A percentile compares a stretch with the other conserved stretches of the same genome.
Conservation (phyloP, 768 basidiomycete species). For the Russula foetens region DNA sequence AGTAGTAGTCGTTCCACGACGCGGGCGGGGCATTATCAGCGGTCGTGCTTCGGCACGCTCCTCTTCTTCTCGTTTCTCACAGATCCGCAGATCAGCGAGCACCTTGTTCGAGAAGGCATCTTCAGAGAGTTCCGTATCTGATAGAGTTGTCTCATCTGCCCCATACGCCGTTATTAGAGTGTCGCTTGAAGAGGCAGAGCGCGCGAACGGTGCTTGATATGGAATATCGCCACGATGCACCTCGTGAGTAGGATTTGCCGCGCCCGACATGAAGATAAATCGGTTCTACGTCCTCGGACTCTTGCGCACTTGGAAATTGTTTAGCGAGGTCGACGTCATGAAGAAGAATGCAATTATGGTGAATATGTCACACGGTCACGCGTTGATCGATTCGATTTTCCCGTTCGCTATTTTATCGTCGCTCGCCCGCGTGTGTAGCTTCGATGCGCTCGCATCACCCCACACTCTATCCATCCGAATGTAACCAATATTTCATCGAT, state of each 20-base stretch:
- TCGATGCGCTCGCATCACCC: no score
- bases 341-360: no score
- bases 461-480: no score
- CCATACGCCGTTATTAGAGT: slow-evolving; percentile 42
- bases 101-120: slow-evolving; percentile 33
- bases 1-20: slow-evolving; percentile 24
- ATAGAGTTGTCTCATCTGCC: slow-evolving; percentile 36
- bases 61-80: slow-evolving; percentile 33
- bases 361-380: no score
- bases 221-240: slow-evolving; percentile 23
- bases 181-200: slow-evolving; percentile 39
- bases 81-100: slow-evolving; percentile 29
- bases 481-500: no score
- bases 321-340: no score
- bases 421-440: no score
- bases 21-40: slow-evolving; percentile 27
- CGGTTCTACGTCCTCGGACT: not conserved
- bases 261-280: slow-evolving; percentile 2
- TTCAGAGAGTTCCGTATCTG: slow-evolving; percentile 32
- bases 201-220: slow-evolving; percentile 39
- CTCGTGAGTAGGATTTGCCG: slow-evolving; percentile 12
- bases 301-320: not conserved
- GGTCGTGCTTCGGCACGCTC: slow-evolving; percentile 26
- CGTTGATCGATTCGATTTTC: no score
- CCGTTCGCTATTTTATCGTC: no score